phyloP scores from a whole-genome alignment of 1,284 basidiomycete genomes.

The Amylostereum chailletii region DNA sequence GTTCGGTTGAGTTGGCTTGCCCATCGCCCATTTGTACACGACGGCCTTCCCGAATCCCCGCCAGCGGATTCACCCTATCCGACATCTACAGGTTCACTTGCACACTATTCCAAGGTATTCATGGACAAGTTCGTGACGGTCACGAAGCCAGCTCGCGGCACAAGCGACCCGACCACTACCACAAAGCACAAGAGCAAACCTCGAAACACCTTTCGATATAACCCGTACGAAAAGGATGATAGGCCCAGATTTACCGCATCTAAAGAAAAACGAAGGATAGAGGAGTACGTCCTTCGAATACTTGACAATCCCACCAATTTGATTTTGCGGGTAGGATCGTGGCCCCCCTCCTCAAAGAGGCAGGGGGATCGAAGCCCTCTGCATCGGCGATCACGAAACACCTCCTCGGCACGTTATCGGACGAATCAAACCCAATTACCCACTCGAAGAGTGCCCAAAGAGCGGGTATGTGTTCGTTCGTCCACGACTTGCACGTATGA shows the following conservation, averaged over 20 bases:
- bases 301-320: neutral
- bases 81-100: too few species aligned
- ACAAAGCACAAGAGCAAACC: slow-evolving; percentile 10
- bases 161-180: slow-evolving; percentile 14
- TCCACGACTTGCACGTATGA: neutral
- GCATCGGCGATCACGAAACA: slow-evolving; percentile 40
- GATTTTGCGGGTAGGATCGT: too few species aligned
- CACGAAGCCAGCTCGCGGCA: slow-evolving; percentile 20
- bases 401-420: slow-evolving; percentile 46
- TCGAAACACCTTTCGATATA: slow-evolving; percentile 14
- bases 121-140: slow-evolving; percentile 36
- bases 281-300: neutral
- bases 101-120: neutral
- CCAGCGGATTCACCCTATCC: too few species aligned
- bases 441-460: slow-evolving; percentile 55
- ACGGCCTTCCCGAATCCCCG: too few species aligned
- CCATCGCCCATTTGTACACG: too few species aligned
- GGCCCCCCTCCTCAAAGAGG: neutral
- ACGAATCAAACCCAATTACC: slow-evolving; percentile 63
- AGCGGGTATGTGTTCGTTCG: slow-evolving; percentile 33
- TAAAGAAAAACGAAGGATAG: neutral
- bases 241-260: too few species aligned
- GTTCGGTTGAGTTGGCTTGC: too few species aligned
- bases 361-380: slow-evolving; percentile 24
- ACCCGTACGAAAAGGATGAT: slow-evolving; percentile 17